Percentiles rank a stretch among this genome's conserved stretches.
These are phyloP conservation scores for Lolium rigidum DNA, from an alignment of 176 grass and related monocot genomes.

Conservation along the genomic window DNA sequence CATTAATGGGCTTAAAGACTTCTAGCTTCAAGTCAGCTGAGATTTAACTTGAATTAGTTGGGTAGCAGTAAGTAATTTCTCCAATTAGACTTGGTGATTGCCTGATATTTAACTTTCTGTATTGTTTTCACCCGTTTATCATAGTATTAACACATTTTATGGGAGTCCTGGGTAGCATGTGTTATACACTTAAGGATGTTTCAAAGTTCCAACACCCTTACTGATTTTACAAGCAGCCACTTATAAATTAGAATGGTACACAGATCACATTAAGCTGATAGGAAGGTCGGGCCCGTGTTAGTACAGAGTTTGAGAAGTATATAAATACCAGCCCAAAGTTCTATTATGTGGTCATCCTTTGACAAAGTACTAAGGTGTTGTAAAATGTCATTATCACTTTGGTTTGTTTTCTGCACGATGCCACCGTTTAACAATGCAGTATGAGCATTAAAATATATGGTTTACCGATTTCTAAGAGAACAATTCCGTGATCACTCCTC, in stretches of 20 bases:
- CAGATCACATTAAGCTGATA: slow-evolving; percentile 11
- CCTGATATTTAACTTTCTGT: too few species aligned
- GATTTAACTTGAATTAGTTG: slow-evolving; percentile 1
- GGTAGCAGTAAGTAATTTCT: too few species aligned
- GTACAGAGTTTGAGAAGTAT: slow-evolving; percentile 5
- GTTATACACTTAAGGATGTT: too few species aligned
- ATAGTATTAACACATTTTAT: slow-evolving; percentile 14
- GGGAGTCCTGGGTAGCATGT: background rate
- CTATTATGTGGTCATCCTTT: background rate
- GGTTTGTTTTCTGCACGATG: background rate
- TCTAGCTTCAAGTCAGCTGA: slow-evolving; percentile 18
- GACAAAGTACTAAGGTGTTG: background rate
- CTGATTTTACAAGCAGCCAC: background rate
- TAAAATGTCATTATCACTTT: background rate
- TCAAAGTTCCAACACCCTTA: background rate
- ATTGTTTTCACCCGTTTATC: background rate
- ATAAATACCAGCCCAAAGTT: slow-evolving; percentile 8
- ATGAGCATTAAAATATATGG: too few species aligned
- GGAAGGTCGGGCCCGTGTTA: background rate
- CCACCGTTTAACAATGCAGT: too few species aligned
- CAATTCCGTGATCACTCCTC: too few species aligned
- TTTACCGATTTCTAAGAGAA: too few species aligned
- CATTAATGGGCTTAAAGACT: background rate
- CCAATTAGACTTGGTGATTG: too few species aligned
- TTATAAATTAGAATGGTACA: background rate